Evolutionary conservation across 2,329 filamentous ascomycete genomes (phyloP).

Genomic region (Cladosporium velox): DNA sequence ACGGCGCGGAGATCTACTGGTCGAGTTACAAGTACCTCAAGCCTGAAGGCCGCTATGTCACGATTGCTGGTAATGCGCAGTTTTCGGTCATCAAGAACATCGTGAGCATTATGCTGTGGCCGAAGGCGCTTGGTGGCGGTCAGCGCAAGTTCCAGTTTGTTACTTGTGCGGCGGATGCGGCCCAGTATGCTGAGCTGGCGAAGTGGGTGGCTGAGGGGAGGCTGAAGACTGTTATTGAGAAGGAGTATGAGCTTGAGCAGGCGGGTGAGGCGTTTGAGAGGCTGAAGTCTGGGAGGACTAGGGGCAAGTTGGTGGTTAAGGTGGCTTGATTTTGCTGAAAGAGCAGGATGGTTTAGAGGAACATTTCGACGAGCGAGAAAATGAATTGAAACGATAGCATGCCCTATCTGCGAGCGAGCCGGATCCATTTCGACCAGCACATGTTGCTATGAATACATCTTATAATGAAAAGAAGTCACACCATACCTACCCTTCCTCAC

Average conservation of each 20-base stretch:
- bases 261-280: conserved; percentile 59
- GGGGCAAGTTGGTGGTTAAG: conserved; percentile 60
- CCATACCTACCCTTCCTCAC: not conserved
- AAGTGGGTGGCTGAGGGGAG: conserved; percentile 61
- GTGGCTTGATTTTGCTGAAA: conserved; percentile 21
- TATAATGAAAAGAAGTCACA: not conserved
- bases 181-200: conserved; percentile 54
- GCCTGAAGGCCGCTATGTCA: conserved; percentile 53
- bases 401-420: not conserved
- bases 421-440: not conserved
- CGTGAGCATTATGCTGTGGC: conserved; percentile 45
- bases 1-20: conserved; percentile 54
- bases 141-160: conserved; percentile 47
- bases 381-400: not conserved
- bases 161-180: conserved; percentile 41
- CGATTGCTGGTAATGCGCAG: conserved; percentile 49
- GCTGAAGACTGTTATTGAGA: conserved; percentile 58
- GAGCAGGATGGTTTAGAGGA: not conserved
- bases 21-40: conserved; percentile 55
- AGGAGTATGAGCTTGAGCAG: conserved; percentile 58
- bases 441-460: not conserved
- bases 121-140: conserved; percentile 54
- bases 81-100: conserved; percentile 37
- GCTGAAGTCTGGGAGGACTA: conserved; percentile 57
- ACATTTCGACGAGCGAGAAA: not conserved